These are phyloP conservation scores for Chenopodium suecicum DNA, from an alignment of 148 eudicot species.

Conservation along the genomic window DNA sequence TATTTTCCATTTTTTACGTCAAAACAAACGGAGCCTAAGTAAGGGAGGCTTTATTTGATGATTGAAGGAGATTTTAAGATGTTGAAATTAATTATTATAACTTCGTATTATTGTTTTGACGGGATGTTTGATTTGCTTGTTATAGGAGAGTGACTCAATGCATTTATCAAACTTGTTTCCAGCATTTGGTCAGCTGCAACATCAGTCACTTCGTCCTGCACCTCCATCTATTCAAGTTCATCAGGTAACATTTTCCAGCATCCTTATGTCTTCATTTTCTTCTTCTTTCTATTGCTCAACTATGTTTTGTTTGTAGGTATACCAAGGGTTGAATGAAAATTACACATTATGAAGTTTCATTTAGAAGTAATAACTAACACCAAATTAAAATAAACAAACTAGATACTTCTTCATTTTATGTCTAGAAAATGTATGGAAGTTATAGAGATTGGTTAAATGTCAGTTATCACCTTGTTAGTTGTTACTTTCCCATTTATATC, in stretches of 20 bases:
- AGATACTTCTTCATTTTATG: background rate
- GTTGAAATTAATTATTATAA: background rate
- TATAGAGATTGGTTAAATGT: constrained; percentile 16
- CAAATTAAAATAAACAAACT: background rate
- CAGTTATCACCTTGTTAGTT: constrained; percentile 14
- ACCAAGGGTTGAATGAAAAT: no score
- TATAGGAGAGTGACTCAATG: constrained; percentile 36
- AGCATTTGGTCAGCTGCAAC: constrained; percentile 40
- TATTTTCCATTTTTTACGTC: no score
- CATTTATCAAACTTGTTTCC: constrained; percentile 42
- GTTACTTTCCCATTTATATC: constrained; percentile 4
- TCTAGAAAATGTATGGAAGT: constrained; percentile 6
- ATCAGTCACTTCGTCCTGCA: constrained; percentile 34
- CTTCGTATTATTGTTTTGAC: no score
- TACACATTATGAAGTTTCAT: background rate
- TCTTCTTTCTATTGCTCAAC: background rate
- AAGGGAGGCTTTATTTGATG: background rate
- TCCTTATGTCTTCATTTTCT: background rate
- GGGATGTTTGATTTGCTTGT: background rate
- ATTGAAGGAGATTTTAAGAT: background rate
- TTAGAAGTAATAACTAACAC: background rate
- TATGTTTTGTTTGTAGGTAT: background rate
- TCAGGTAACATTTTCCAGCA: constrained; percentile 21
- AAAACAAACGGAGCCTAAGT: no score
- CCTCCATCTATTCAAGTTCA: constrained; percentile 39